Base-by-base conservation (phyloP, 2,329 filamentous ascomycete species). In the Fusarium nygamai region DNA sequence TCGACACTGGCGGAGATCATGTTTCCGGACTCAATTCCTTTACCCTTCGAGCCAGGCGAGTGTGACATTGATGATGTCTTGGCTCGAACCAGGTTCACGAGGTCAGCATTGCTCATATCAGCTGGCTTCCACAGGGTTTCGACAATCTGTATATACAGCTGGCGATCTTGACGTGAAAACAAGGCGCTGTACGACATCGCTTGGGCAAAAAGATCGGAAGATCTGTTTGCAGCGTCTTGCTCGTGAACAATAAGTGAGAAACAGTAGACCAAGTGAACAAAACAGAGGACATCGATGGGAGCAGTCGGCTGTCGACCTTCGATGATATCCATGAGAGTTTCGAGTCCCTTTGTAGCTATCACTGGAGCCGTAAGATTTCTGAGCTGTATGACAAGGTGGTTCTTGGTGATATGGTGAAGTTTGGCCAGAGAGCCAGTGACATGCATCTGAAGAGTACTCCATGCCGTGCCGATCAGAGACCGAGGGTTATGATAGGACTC, bases 241-340 rank as follows among this genome's bases (percentile, higher is more conserved):
- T 84, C 85, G 61, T 87, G 83, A 10, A 87, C 75, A 20, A 87
- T 81, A 16, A 88, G 72, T 8, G 85, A 88, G 43, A 89, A 82
- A 19, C 87, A 85, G 71, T 88, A 89, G 31, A 86, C 81, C 27
- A 89, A 71, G 63, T 90, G 88, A 38, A 88, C 77, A 68, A 89
- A 86, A 75, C 87, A 89, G 4, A 90, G 75, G 6, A 84, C 82
- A 34, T 87, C 82, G 34, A 86, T 73, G 8, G 88, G 81, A 3
- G 84, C 83, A 7, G 79, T 76, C 1, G 81, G 78, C 12, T 80
- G 78, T n/a, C 75, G 75, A 6, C 84, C 85, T 29, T 82, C 78
- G 1, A 88, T 71, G 9, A 87, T 79, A 17, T 77, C 78, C 13
- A 78, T 82, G 27, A 89, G 79, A 11, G 82, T 80, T 24, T 81